Conservation (phyloP, 345 rosid species). For the Citrus glauca region DNA sequence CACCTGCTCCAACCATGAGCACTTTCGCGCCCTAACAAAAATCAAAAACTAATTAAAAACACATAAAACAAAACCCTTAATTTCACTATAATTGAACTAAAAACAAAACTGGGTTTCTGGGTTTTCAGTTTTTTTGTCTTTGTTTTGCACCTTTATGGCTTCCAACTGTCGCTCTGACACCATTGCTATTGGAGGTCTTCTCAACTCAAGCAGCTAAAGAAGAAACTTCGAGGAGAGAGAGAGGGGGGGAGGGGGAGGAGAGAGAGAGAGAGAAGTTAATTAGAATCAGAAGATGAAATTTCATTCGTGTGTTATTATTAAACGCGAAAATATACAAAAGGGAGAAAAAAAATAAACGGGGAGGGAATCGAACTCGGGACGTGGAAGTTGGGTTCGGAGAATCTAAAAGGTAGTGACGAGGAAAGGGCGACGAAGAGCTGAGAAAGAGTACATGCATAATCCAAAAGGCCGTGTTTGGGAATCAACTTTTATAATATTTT, state of each 20-base stretch:
- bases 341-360: not conserved
- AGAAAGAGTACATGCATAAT: not conserved
- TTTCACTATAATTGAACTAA: not conserved
- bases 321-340: not conserved
- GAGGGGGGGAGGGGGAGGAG: slow-evolving; percentile 4
- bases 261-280: not conserved
- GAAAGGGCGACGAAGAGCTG: not conserved
- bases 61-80: slow-evolving; percentile 12
- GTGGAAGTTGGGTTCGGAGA: slow-evolving; percentile 8
- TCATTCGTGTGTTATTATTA: not conserved
- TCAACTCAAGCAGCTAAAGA: not conserved
- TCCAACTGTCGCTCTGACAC: slow-evolving; percentile 43
- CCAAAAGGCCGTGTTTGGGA: not conserved
- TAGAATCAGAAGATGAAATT: not conserved
- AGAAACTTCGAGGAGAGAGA: not conserved
- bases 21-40: slow-evolving; percentile 80
- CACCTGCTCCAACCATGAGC: slow-evolving; percentile 99
- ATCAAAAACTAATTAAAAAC: not conserved
- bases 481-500: not conserved
- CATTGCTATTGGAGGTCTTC: slow-evolving; percentile 28
- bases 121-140: not conserved
- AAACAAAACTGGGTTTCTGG: not conserved
- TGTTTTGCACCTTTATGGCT: slow-evolving; percentile 50
- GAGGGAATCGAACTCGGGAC: slow-evolving; percentile 38
- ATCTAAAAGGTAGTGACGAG: not conserved